These are phyloP conservation scores for Venturia carpophila DNA, from an alignment of 2,329 filamentous ascomycete species.

Conservation along the genomic window DNA sequence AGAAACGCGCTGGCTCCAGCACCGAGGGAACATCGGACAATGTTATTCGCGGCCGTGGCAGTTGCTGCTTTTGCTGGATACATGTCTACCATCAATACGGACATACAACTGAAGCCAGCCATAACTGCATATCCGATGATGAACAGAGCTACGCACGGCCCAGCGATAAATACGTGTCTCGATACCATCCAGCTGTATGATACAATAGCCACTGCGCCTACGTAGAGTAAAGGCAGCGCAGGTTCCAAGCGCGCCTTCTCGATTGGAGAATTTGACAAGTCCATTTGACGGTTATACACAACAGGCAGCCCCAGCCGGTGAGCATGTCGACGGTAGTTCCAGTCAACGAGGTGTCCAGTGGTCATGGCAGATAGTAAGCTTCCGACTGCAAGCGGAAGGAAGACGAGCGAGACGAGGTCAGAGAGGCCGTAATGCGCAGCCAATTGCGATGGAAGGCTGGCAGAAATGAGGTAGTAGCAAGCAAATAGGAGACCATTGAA, in stretches of 20 bases:
- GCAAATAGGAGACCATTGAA: conserved; percentile 38
- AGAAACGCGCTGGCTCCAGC: conserved; percentile 54
- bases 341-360: conserved; percentile 54
- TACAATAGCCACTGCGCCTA: conserved; percentile 30
- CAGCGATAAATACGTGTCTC: conserved; percentile 32
- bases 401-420: conserved; percentile 38
- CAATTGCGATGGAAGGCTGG: conserved; percentile 41
- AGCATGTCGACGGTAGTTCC: conserved; percentile 65
- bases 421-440: conserved; percentile 39
- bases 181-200: conserved; percentile 38
- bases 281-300: conserved; percentile 47
- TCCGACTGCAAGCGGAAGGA: conserved; percentile 32
- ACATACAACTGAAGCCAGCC: conserved; percentile 48
- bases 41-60: conserved; percentile 56
- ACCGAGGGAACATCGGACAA: conserved; percentile 54
- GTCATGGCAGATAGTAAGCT: conserved; percentile 32
- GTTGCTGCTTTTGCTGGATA: conserved; percentile 52
- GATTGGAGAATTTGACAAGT: conserved; percentile 45
- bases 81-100: conserved; percentile 36
- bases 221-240: conserved; percentile 31
- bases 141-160: conserved; percentile 41
- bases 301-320: conserved; percentile 53
- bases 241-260: conserved; percentile 39
- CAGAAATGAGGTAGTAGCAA: conserved; percentile 41
- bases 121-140: conserved; percentile 49